Evolutionary conservation across 2,329 filamentous ascomycete species (phyloP).

Genomic region (Didymella pinodella): DNA sequence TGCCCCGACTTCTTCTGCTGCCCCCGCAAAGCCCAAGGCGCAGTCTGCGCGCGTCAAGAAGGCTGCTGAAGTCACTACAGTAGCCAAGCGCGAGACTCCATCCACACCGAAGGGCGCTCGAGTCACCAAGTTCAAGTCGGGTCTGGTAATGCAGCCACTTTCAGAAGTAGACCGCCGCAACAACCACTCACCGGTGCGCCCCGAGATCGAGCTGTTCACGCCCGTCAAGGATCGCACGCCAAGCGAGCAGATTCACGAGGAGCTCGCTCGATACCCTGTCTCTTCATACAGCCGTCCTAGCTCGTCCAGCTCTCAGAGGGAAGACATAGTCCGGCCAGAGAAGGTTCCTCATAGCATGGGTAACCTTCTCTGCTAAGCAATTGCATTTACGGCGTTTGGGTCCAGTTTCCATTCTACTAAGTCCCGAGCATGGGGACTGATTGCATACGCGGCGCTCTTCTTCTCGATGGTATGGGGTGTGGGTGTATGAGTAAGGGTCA

Average conservation of each 20-base stretch:
- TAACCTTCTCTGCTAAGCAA: slow-evolving; percentile 30
- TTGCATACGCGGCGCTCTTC: slow-evolving; percentile 34
- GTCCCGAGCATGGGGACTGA: slow-evolving; percentile 7
- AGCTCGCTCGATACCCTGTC: slow-evolving; percentile 22
- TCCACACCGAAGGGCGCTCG: slow-evolving; percentile 29
- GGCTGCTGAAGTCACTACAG: slow-evolving; percentile 21
- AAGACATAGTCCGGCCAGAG: slow-evolving; percentile 35
- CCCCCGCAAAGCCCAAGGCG: background rate
- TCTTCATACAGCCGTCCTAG: slow-evolving; percentile 34
- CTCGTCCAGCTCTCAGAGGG: slow-evolving; percentile 37
- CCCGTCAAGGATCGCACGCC: slow-evolving; percentile 40
- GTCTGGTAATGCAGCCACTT: slow-evolving; percentile 37
- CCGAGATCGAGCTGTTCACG: slow-evolving; percentile 42
- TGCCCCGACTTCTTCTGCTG: background rate
- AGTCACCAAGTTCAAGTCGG: slow-evolving; percentile 38
- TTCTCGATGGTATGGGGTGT: slow-evolving; percentile 10
- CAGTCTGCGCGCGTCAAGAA: slow-evolving; percentile 26
- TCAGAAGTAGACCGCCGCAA: slow-evolving; percentile 43
- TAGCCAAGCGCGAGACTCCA: slow-evolving; percentile 25
- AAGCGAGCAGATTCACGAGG: slow-evolving; percentile 39
- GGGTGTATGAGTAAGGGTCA: slow-evolving; percentile 28
- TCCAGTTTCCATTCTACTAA: slow-evolving; percentile 11
- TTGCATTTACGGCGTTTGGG: slow-evolving; percentile 38
- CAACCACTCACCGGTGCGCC: slow-evolving; percentile 42
- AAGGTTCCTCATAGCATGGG: slow-evolving; percentile 35